Evolutionary conservation across 2,329 filamentous ascomycete species (phyloP).

Genomic region (Cladobotryum mycophilum): DNA sequence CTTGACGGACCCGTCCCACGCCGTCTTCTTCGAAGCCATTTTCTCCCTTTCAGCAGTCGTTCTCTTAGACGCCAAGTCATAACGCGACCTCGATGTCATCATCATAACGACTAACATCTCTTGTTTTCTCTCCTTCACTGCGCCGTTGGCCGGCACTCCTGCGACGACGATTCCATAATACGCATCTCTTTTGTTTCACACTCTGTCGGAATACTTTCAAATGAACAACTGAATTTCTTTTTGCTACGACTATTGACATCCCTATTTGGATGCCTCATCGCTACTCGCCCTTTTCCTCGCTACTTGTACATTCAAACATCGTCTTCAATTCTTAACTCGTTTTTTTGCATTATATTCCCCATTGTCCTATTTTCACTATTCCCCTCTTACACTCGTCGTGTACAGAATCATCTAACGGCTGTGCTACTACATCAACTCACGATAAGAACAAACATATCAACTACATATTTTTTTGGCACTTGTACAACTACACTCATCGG

Average conservation of each 20-base stretch:
- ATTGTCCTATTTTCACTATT: constrained; percentile 10
- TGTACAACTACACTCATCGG: constrained; percentile 25
- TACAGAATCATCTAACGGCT: constrained; percentile 2
- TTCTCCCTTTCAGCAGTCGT: constrained; percentile 19
- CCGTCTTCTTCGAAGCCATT: constrained; percentile 16
- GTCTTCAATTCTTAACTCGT: constrained; percentile 13
- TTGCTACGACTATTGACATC: constrained; percentile 23
- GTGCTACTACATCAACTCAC: constrained; percentile 1
- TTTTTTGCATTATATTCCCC: constrained; percentile 6
- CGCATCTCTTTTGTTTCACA: constrained; percentile 29
- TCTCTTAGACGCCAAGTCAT: constrained; percentile 19
- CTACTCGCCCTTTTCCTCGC: constrained; percentile 19
- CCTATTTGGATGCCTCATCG: constrained; percentile 18
- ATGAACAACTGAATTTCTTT: constrained; percentile 36
- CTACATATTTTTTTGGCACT: constrained; percentile 10
- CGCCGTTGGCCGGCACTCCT: constrained; percentile 15
- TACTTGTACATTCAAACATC: constrained; percentile 29
- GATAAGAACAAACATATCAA: constrained; percentile 11
- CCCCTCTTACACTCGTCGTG: constrained; percentile 9
- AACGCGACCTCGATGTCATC: constrained; percentile 35
- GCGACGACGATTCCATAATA: constrained; percentile 28
- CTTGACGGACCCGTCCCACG: constrained; percentile 25
- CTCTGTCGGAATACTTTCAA: constrained; percentile 20
- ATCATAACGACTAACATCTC: constrained; percentile 38
- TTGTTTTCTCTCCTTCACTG: constrained; percentile 24